Percentiles rank a stretch among this genome's conserved stretches.
phyloP scores from a whole-genome alignment of 495 filamentous ascomycete species.

The Neurospora sp. region DNA sequence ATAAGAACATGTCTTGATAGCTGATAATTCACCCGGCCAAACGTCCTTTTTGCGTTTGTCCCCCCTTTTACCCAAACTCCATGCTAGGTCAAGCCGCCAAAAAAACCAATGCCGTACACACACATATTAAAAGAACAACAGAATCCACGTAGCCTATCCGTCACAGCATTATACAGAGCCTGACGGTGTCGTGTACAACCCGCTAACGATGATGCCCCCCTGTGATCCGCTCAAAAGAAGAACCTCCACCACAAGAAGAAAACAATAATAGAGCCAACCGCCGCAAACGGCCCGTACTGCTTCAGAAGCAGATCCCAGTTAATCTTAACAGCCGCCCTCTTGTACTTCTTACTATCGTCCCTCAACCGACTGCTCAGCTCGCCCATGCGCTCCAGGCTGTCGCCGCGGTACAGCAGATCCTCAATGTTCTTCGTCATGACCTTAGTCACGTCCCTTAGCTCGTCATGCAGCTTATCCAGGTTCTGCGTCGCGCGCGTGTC shows the following conservation, averaged over 20 bases:
- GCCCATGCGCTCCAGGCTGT: constrained; percentile 93
- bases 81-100: constrained; percentile 7
- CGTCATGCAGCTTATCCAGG: constrained; percentile 83
- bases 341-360: constrained; percentile 92
- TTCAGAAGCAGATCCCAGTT: constrained; percentile 97
- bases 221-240: constrained; percentile 57
- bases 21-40: background rate
- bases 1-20: background rate
- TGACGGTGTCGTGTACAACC: background rate
- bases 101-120: background rate
- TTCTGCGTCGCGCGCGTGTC: constrained; percentile 82
- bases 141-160: background rate
- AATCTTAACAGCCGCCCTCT: constrained; percentile 83
- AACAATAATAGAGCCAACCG: constrained; percentile 65
- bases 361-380: constrained; percentile 77
- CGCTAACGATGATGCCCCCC: background rate
- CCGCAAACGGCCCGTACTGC: constrained; percentile 90
- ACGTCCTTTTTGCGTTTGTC: background rate
- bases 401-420: constrained; percentile 89
- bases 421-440: constrained; percentile 99
- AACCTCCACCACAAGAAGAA: constrained; percentile 89
- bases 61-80: constrained; percentile 3
- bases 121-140: background rate
- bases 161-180: background rate
- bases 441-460: constrained; percentile 93